Conservation (phyloP, 2,329 filamentous ascomycete species). For the Basipetospora sp. region DNA sequence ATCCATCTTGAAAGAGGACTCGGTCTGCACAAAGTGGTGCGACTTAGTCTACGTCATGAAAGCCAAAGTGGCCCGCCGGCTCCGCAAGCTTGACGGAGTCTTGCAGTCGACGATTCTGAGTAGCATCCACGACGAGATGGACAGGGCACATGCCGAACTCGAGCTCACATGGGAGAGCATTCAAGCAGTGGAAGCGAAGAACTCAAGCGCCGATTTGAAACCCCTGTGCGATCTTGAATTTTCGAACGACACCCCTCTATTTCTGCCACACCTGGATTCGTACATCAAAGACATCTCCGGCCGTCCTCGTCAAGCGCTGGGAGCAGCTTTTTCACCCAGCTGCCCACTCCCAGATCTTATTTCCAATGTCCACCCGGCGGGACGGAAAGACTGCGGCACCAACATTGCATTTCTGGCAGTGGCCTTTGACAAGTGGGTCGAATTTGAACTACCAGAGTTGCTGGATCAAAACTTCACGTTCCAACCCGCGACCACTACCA, state of each 20-base stretch:
- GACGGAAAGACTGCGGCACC: neutral
- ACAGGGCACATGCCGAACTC: conserved; percentile 2
- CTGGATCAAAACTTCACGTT: neutral
- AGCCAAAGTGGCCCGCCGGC: conserved; percentile 28
- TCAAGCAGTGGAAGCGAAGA: neutral
- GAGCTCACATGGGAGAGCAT: neutral
- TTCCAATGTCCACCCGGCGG: neutral
- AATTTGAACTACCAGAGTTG: neutral
- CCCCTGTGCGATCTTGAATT: conserved; percentile 9
- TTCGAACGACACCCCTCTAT: conserved; percentile 8
- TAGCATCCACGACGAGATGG: conserved; percentile 6
- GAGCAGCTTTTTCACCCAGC: neutral
- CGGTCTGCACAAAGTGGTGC: conserved; percentile 3
- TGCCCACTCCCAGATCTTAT: neutral
- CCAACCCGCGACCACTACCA: neutral
- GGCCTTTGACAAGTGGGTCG: neutral
- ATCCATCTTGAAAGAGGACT: conserved; percentile 2
- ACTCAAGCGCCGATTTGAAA: neutral
- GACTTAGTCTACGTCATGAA: conserved; percentile 25
- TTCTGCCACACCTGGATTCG: conserved; percentile 1
- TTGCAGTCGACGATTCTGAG: neutral
- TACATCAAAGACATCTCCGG: conserved; percentile 1
- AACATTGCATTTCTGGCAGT: neutral
- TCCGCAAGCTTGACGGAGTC: conserved; percentile 23
- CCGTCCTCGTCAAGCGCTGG: neutral